Evolutionary conservation across 108 stramenopile genomes (phyloP), one percentile per base, ranked within the genome.

Genomic region (Nitzschia palea): DNA sequence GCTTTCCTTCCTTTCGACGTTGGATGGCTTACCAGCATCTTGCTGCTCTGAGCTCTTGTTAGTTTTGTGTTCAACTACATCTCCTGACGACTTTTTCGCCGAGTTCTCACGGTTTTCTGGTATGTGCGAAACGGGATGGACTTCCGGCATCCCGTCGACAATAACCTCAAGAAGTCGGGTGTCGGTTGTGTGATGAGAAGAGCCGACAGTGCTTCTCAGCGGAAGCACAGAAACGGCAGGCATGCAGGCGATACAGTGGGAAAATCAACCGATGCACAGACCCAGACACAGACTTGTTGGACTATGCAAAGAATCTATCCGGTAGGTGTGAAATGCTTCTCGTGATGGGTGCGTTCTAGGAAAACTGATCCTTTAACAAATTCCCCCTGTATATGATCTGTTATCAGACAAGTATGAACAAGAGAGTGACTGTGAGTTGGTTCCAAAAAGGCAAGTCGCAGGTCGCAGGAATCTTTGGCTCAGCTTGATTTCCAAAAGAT

Each of bases 141-240:
- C 47, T 48, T 48, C 47, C 15, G 47, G 47, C 47, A 48, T 48
- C 9, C 47, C 47, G 47, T 48, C 47, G 15, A 4, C 47, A 12
- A 48, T 48, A 18, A 18, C 47, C n/a, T 48, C 15, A 20, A 48
- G 47, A 48, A 48, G 47, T 20, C 47, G 47, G 18, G 47, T 20
- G 31, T 56, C 59, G 43, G 59, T 18, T 20, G n/a, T 9, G 34
- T 51, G 65, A 33, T 25, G 45, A 37, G 25, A 12, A 37, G 73
- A 66, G 60, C 18, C 47, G 31, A 74, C 40, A 50, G 56, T 61
- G 54, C 32, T 57, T 27, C 47, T 59, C 36, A 51, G 20, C 17
- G 73, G 58, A 34, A 74, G 35, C 18, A 67, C 64, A 42, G 65
- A 65, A 34, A 65, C 59, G 34, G 61, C 60, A n/a, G 65, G 73